Evolutionary conservation across 306 rosid genomes (phyloP).

Genomic region (Medicago lupulina): DNA sequence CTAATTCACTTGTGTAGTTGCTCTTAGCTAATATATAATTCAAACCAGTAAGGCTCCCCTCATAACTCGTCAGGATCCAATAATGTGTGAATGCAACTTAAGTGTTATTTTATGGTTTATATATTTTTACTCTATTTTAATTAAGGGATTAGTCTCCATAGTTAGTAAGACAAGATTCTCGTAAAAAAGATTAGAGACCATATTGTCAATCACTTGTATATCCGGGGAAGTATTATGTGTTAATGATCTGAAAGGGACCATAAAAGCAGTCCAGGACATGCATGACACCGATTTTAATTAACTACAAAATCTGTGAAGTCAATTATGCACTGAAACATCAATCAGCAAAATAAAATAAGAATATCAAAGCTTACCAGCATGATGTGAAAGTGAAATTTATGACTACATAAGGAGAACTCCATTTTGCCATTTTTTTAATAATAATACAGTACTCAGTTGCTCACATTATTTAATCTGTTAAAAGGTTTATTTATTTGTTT

Average conservation of each 20-base stretch:
- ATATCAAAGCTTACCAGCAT: conserved; percentile 14
- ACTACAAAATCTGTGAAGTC: not conserved
- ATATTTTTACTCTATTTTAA: too few species aligned
- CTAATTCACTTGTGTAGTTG: too few species aligned
- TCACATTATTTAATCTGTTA: not conserved
- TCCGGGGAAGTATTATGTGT: not conserved
- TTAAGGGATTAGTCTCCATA: too few species aligned
- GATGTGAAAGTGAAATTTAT: conserved; percentile 29
- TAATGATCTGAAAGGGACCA: not conserved
- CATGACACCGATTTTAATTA: not conserved
- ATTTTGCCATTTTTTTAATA: not conserved
- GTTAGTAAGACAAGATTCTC: too few species aligned
- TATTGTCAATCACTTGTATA: too few species aligned
- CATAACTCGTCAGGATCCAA: too few species aligned
- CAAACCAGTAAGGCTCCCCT: too few species aligned
- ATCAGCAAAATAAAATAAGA: conserved; percentile 2
- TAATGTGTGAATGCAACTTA: too few species aligned
- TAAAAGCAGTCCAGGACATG: not conserved
- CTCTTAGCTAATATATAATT: too few species aligned
- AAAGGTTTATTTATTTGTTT: not conserved
- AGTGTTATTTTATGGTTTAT: too few species aligned
- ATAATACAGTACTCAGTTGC: not conserved
- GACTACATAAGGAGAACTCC: not conserved
- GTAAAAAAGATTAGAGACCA: too few species aligned
- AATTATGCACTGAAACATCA: not conserved